Evolutionary conservation across 1,284 basidiomycete species (phyloP), one percentile per base, ranked within the genome.

Genomic region (Laetiporus sulphureus): DNA sequence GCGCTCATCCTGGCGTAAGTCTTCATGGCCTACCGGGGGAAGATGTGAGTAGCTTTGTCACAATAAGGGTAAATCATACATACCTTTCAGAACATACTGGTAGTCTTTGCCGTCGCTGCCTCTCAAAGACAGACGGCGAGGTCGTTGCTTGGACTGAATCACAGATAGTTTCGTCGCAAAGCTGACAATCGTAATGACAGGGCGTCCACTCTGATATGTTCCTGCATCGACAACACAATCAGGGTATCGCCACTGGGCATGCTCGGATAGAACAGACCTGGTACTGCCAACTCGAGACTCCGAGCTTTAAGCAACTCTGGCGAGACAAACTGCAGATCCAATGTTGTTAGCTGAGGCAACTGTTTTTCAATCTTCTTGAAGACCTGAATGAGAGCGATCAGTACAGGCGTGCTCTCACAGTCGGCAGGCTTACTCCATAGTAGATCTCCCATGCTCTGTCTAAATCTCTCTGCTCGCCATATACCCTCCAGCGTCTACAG

Each of bases 381-480:
- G 23, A 97, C 87, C 87, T 91, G 50, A 13, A 36, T 30, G 12
- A 2, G 5, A 36, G 22, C 18, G 40, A 24, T 11, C 29, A 27
- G 36, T 21, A 20, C 15, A 15, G 11, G 23, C 4, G n/a, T 10
- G 4, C n/a, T 2, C 3, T 7, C 18, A 6, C 29, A 10, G 5
- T 31, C 11, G 21, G 8, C 2, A 6, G 15, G n/a, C 73, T 44
- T 60, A 80, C 82, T 38, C 84, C 83, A 58, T 97, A 99, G 66
- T 99, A 99, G 22, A 99, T 90, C 58, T 99, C 96, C 96, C 96
- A 99, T n/a, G 96, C 96, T 60, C 91, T 92, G 60, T 98, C 96
- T 42, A 99, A 70, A 58, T 99, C 93, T 44, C 79, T 81, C 44
- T 81, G 78, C 60, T 99, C 94, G 29, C 90, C 89, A 57, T 90